Conservation (phyloP, 192 early-diverging fungal genomes). For the Jimgerdemannia lactiflua region DNA sequence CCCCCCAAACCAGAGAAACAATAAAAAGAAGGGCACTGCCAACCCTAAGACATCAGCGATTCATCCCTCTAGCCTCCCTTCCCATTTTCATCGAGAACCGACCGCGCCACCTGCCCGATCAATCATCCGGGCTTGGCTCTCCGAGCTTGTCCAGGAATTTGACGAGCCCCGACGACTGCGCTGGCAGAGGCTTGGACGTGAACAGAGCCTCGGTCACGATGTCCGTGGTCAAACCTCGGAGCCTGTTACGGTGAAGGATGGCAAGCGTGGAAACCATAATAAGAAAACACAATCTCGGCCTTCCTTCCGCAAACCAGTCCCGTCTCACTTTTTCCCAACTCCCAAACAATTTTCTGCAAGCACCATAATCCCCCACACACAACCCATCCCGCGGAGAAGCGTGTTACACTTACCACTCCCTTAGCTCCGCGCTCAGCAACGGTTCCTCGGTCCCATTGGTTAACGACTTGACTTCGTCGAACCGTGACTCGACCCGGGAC, state of each 20-base stretch:
- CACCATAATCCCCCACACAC: neutral
- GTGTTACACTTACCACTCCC: constrained; percentile 28
- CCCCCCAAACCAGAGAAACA: no score
- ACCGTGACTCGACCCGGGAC: constrained; percentile 38
- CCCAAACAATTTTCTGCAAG: no score
- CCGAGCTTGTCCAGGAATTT: neutral
- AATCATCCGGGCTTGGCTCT: neutral
- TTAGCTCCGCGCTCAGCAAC: constrained; percentile 25
- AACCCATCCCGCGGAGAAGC: neutral
- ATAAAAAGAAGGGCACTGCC: no score
- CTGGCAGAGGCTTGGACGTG: constrained; percentile 32
- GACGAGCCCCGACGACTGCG: constrained; percentile 3
- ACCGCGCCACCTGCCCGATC: neutral
- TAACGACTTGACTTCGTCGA: constrained; percentile 31
- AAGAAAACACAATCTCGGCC: no score
- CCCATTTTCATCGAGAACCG: no score
- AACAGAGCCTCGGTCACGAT: constrained; percentile 42
- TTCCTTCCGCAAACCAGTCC: no score
- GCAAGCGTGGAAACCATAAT: no score
- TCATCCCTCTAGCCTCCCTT: no score
- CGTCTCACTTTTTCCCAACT: no score
- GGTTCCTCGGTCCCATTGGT: constrained; percentile 34
- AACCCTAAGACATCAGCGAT: no score
- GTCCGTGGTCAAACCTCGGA: constrained; percentile 38
- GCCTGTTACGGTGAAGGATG: constrained; percentile 12